Percentiles rank a stretch among this genome's conserved stretches.
Conservation (phyloP, 805 yeast genomes). For the Komagataella pseudopastoris region DNA sequence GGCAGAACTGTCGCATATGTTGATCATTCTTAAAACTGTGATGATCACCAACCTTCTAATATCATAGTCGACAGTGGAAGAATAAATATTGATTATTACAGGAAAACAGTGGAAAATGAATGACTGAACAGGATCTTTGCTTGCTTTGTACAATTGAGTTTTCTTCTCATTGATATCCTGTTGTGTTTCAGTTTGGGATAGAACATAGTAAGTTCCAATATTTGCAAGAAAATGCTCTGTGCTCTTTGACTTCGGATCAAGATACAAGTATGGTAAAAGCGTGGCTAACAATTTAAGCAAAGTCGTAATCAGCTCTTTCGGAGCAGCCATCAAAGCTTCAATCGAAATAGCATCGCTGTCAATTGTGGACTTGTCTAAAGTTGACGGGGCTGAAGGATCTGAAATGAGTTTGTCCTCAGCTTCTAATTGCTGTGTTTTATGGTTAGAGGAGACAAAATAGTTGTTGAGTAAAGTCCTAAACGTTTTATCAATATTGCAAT, state of each 20-base stretch:
- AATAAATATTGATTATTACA: slow-evolving; percentile 46
- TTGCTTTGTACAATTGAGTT: slow-evolving; percentile 13
- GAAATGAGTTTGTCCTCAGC: background rate
- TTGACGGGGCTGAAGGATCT: background rate
- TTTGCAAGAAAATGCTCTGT: slow-evolving; percentile 3
- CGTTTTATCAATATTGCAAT: slow-evolving; percentile 31
- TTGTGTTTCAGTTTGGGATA: slow-evolving; percentile 10
- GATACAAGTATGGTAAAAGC: slow-evolving; percentile 11
- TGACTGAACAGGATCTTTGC: slow-evolving; percentile 5
- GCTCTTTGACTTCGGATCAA: background rate
- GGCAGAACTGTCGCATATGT: background rate
- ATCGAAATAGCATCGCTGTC: slow-evolving; percentile 27
- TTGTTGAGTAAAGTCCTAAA: slow-evolving; percentile 28
- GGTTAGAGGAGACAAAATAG: background rate
- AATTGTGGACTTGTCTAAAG: slow-evolving; percentile 1
- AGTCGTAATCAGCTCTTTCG: slow-evolving; percentile 47
- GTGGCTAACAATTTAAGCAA: slow-evolving; percentile 42
- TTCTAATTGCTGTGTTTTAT: background rate
- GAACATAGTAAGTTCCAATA: slow-evolving; percentile 17
- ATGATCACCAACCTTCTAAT: slow-evolving; percentile 45
- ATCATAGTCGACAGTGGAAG: slow-evolving; percentile 58
- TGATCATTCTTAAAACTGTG: slow-evolving; percentile 35
- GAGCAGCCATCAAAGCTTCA: slow-evolving; percentile 63
- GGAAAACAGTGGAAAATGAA: slow-evolving; percentile 37
- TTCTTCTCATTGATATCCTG: slow-evolving; percentile 18